These are phyloP conservation scores for Capronia coronata DNA, from an alignment of 2,329 filamentous ascomycete genomes.

Conservation along the genomic window DNA sequence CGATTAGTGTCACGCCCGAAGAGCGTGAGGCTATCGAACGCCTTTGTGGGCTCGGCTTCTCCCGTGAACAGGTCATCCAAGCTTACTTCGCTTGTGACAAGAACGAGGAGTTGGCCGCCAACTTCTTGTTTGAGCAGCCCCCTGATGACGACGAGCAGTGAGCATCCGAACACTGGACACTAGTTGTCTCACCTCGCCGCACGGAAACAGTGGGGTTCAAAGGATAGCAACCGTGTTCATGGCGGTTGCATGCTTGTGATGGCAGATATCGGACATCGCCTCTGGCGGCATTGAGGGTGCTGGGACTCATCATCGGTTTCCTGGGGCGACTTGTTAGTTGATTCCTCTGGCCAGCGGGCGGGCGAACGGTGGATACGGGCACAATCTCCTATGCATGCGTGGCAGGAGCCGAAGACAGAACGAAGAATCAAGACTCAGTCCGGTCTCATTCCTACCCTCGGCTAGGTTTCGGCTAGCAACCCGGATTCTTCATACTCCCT, in stretches of 20 bases:
- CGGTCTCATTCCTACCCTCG: too few relatives aligned
- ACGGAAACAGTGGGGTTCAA: neutral
- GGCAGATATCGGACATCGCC: neutral
- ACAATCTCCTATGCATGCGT: neutral
- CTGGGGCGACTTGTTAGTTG: neutral
- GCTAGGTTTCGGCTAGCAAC: too few relatives aligned
- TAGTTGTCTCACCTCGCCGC: neutral
- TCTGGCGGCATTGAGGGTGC: neutral
- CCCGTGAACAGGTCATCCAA: constrained; percentile 88
- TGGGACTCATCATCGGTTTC: neutral
- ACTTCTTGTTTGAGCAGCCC: constrained; percentile 96
- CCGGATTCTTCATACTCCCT: neutral
- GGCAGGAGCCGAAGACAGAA: neutral
- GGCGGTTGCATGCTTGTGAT: neutral
- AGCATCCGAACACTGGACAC: neutral
- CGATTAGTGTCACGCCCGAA: constrained; percentile 88
- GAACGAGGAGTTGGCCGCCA: constrained; percentile 96
- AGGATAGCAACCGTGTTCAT: neutral
- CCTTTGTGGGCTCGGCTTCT: constrained; percentile 89
- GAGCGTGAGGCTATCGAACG: constrained; percentile 96
- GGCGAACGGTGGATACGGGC: neutral
- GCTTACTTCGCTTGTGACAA: constrained; percentile 99
- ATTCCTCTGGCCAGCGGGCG: neutral
- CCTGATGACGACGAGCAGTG: constrained; percentile 53
- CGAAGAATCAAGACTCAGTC: neutral